Evolutionary conservation across 2,329 filamentous ascomycete species (phyloP), one percentile per base, ranked within the genome.

Genomic region (Aspergillus sp.): DNA sequence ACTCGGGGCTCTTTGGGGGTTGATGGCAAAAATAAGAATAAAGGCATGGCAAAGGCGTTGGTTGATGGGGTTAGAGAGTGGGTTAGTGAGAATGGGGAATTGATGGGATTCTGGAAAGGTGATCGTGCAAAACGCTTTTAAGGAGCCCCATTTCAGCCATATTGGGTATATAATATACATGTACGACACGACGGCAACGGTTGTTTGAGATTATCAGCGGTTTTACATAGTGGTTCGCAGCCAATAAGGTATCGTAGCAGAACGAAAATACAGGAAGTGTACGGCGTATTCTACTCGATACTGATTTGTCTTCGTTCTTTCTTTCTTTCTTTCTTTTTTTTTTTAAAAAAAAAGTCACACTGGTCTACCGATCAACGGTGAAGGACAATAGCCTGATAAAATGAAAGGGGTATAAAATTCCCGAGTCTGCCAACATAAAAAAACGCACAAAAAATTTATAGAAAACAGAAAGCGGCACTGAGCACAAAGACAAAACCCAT

Each of bases 11-110:
- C 65, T 3, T 55, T 65, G 9, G 62, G 56, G 54, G 67, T 55
- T 34, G 71, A 77, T 55, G 67, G 71, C 55, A 79, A 78, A 57
- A 75, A 73, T 56, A 80, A 79, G 63, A 81, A 83, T 61, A 82
- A 82, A 55, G 82, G 81, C 30, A 84, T 88, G 82, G 86, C 85
- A 12, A 88, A 87, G 70, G 83, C 83, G 13, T 78, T 84, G 57
- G 84, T 88, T 8, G 84, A 84, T 64, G 79, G 82, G 30, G 78
- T 83, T 24, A 77, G 80, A 59, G 83, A 85, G 34, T 88, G 84
- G 84, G 78, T 85, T 8, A 79, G 79, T 1, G 85, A 87, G 69
- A 87, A 82, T 22, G 85, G 84, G 3, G 83, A 86, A 66, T 69
- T 86, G 27, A 80, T 88, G 80, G 86, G 86, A 0, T 75, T 86